Percentiles rank a stretch among this genome's conserved stretches.
Evolutionary conservation across 2,329 filamentous ascomycete genomes (phyloP).

Genomic region (Helotiales sp.): DNA sequence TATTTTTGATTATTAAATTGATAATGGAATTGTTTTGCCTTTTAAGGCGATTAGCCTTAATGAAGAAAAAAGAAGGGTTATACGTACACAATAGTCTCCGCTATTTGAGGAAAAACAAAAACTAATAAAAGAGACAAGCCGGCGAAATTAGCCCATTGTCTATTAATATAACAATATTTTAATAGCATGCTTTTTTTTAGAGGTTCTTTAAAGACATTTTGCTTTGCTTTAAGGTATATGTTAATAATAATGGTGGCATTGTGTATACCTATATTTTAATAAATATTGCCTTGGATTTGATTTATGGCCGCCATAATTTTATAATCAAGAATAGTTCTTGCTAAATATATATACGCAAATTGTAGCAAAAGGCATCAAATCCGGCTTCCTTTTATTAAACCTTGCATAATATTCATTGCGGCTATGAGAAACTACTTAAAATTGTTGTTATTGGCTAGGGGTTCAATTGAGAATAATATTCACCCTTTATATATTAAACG

Average conservation of each 20-base stretch:
- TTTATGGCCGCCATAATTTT: neutral
- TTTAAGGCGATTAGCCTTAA: too few relatives aligned
- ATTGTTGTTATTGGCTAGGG: neutral
- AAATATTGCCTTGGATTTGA: neutral
- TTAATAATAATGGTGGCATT: neutral
- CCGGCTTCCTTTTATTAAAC: neutral
- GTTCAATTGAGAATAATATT: neutral
- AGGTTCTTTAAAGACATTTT: too few relatives aligned
- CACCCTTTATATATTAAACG: neutral
- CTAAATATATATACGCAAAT: neutral
- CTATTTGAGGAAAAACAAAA: too few relatives aligned
- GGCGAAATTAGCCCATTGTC: too few relatives aligned
- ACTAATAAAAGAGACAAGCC: too few relatives aligned
- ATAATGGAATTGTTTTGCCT: conserved; percentile 11
- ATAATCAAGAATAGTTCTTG: neutral
- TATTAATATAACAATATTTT: too few relatives aligned
- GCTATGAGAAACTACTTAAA: neutral
- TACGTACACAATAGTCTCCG: too few relatives aligned
- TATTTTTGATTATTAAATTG: conserved; percentile 4
- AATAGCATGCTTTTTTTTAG: too few relatives aligned
- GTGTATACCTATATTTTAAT: neutral
- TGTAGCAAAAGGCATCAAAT: neutral
- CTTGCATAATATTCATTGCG: neutral
- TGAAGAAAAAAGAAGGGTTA: too few relatives aligned
- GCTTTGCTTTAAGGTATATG: too few relatives aligned